A percentile compares a stretch with the other conserved stretches of the same genome.
Conservation (phyloP, 2,329 filamentous ascomycete species). For the Tolypocladium amazonense region DNA sequence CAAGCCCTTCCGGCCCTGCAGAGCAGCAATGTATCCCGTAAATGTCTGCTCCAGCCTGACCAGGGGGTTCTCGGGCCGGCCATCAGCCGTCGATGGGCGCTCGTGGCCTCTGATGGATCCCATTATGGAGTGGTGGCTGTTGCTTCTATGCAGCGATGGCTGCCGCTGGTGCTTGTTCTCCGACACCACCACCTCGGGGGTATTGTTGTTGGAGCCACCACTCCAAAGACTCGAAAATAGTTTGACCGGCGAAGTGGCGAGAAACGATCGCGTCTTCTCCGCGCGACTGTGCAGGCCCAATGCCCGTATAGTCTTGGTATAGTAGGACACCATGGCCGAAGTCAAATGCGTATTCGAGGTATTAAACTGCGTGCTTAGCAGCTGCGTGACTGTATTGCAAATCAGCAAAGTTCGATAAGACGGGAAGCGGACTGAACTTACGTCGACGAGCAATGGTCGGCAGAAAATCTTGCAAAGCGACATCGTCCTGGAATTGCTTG, state of each 20-base stretch:
- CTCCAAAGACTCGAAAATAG: conserved; percentile 74
- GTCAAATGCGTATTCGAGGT: conserved; percentile 54
- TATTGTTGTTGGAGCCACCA: conserved; percentile 37
- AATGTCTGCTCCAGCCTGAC: conserved; percentile 76
- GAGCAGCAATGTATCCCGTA: conserved; percentile 67
- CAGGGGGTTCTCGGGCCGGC: conserved; percentile 51
- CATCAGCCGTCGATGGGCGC: conserved; percentile 30
- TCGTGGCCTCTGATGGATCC: conserved; percentile 40
- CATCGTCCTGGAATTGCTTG: conserved; percentile 61
- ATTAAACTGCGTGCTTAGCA: conserved; percentile 61
- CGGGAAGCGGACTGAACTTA: conserved; percentile 27
- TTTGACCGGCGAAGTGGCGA: conserved; percentile 82
- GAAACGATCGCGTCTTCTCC: conserved; percentile 56
- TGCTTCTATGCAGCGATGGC: conserved; percentile 28
- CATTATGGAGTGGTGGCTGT: conserved; percentile 43
- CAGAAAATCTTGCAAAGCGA: conserved; percentile 62
- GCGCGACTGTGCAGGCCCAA: conserved; percentile 53
- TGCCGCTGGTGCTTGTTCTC: conserved; percentile 29
- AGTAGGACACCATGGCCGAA: conserved; percentile 62
- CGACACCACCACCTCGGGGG: conserved; percentile 12
- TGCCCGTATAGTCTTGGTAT: conserved; percentile 65
- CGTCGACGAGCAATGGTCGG: conserved; percentile 63
- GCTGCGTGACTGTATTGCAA: conserved; percentile 48
- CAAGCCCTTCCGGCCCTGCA: conserved; percentile 79
- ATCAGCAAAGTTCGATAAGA: conserved; percentile 19